Conservation (phyloP, 2,329 filamentous ascomycete genomes). For the Neoascochyta sp. region DNA sequence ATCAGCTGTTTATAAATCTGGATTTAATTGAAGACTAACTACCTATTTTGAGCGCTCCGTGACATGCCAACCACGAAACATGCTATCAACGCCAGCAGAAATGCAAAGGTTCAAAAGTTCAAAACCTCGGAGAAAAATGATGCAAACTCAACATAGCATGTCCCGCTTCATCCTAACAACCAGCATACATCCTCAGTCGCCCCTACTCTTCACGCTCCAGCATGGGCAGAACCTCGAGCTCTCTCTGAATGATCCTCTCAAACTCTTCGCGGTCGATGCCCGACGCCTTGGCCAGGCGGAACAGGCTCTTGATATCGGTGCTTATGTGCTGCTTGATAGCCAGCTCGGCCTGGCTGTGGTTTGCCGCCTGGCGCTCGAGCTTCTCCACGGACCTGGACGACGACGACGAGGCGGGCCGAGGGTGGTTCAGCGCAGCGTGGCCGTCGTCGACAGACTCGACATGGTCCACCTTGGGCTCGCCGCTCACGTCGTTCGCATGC, state of each 20-base stretch:
- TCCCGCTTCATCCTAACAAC: too few species aligned
- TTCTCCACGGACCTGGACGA: constrained; percentile 54
- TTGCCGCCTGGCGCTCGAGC: constrained; percentile 54
- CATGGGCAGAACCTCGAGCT: constrained; percentile 66
- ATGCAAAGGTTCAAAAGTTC: not conserved
- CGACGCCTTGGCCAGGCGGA: constrained; percentile 63
- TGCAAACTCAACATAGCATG: too few species aligned
- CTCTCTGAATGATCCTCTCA: constrained; percentile 65
- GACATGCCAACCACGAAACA: too few species aligned
- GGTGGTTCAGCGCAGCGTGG: constrained; percentile 29
- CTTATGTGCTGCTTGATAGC: constrained; percentile 77
- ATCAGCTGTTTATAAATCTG: too few species aligned
- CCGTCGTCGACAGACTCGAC: constrained; percentile 21
- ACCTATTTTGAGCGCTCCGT: too few species aligned
- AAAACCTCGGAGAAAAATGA: too few species aligned
- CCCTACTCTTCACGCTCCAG: constrained; percentile 56
- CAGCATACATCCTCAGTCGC: not conserved
- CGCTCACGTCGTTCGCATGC: constrained; percentile 8
- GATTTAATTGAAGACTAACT: too few species aligned
- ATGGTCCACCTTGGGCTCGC: constrained; percentile 19
- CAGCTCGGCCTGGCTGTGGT: constrained; percentile 62
- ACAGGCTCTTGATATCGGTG: constrained; percentile 73
- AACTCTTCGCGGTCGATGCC: constrained; percentile 75
- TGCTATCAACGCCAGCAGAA: constrained; percentile 1
- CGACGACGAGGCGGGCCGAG: constrained; percentile 40